Conservation (phyloP, 352 stramenopile species). For the Phytophthora brassicae region DNA sequence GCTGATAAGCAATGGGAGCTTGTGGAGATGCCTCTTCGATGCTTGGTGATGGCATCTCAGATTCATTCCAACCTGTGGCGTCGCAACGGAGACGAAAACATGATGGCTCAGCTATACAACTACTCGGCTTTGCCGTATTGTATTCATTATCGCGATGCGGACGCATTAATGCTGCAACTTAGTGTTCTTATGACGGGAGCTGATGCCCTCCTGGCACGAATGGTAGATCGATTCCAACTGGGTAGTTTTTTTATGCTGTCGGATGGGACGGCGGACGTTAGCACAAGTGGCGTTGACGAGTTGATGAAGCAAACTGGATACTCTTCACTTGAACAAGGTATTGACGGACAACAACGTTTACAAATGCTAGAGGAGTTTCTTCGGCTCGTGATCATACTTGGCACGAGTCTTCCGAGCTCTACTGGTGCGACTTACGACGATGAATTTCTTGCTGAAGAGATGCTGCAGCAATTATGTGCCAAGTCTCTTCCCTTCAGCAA, state of each 20-base stretch:
- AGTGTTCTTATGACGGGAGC: conserved; percentile 63
- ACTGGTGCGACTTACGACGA: conserved; percentile 66
- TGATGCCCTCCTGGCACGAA: conserved; percentile 59
- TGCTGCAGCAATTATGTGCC: conserved; percentile 82
- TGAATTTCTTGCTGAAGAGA: conserved; percentile 79
- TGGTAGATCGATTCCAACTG: conserved; percentile 83
- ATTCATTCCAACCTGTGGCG: conserved; percentile 89
- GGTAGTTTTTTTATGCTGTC: conserved; percentile 59
- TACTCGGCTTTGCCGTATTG: conserved; percentile 88
- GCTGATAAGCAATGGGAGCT: conserved; percentile 57
- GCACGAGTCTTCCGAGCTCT: conserved; percentile 69
- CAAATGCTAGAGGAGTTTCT: conserved; percentile 87
- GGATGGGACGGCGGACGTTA: conserved; percentile 14
- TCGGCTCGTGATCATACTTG: conserved; percentile 74
- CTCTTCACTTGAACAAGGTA: conserved; percentile 49
- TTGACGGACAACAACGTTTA: conserved; percentile 70
- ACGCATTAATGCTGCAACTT: conserved; percentile 82
- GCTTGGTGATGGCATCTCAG: conserved; percentile 84
- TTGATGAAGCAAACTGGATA: conserved; percentile 47
- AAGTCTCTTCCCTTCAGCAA: conserved; percentile 84
- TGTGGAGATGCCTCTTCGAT: conserved; percentile 78
- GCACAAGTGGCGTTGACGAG: conserved; percentile 8
- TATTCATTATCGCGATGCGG: conserved; percentile 82
- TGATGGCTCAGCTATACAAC: conserved; percentile 89
- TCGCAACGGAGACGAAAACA: conserved; percentile 88